Conservation (phyloP, 306 rosid species). For the Cucurbita maxima region DNA sequence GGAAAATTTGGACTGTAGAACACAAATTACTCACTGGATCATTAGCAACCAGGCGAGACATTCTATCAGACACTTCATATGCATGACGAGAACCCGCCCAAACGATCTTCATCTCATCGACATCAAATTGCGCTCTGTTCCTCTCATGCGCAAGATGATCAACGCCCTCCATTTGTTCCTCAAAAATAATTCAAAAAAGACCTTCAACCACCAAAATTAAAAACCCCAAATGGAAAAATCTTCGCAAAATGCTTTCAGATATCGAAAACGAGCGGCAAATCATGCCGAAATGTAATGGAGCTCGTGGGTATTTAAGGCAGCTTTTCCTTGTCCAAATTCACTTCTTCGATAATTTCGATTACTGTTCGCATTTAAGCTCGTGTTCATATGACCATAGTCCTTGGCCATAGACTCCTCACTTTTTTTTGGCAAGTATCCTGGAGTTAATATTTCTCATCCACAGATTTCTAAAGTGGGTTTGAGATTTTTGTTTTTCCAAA, state of each 20-base stretch:
- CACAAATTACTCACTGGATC: slow-evolving; percentile 48
- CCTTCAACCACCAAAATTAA: neutral
- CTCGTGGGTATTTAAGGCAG: neutral
- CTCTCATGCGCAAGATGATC: slow-evolving; percentile 68
- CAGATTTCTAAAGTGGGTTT: no score
- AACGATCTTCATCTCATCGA: slow-evolving; percentile 64
- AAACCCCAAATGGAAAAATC: neutral
- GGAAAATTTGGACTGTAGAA: neutral
- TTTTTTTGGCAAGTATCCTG: no score
- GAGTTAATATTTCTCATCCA: neutral
- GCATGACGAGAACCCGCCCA: slow-evolving; percentile 77
- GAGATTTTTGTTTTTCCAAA: neutral
- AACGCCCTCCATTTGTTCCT: slow-evolving; percentile 34
- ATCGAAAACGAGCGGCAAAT: neutral
- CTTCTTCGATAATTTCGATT: no score
- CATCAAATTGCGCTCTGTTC: slow-evolving; percentile 61
- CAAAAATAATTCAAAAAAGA: neutral
- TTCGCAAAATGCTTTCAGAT: neutral
- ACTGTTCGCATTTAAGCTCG: no score
- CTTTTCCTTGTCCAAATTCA: no score
- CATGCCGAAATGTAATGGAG: neutral
- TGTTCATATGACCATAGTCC: no score
- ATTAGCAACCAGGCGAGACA: slow-evolving; percentile 66
- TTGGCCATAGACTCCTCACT: no score
- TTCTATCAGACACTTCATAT: slow-evolving; percentile 57